These are phyloP conservation scores for Diaporthe nobilis DNA, from an alignment of 2,329 filamentous ascomycete genomes.

Conservation along the genomic window DNA sequence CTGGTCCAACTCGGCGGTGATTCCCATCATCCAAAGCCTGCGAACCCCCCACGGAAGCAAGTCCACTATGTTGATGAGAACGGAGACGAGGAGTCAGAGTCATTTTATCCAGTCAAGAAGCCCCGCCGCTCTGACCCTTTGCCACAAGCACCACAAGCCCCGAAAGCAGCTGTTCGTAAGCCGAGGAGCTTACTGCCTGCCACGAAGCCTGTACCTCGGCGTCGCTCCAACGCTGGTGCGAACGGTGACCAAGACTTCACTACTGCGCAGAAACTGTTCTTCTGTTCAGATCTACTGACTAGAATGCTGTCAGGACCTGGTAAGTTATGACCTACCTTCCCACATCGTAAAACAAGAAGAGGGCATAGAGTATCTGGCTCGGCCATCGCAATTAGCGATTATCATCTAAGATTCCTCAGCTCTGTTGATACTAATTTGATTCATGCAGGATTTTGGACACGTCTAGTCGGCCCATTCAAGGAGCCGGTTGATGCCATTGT, in stretches of 20 bases:
- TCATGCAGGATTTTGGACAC: constrained; percentile 72
- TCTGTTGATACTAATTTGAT: constrained; percentile 1
- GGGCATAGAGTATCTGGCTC: neutral
- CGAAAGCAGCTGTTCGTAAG: constrained; percentile 42
- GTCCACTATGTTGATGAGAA: constrained; percentile 64
- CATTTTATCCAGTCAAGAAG: constrained; percentile 54
- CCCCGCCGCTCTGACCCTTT: constrained; percentile 57
- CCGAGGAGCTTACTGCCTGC: constrained; percentile 15
- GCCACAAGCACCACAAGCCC: constrained; percentile 43
- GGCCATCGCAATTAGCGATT: too few relatives aligned
- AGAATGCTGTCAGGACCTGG: constrained; percentile 75
- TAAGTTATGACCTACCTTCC: constrained; percentile 48
- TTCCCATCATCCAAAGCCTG: constrained; percentile 41
- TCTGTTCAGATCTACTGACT: constrained; percentile 70
- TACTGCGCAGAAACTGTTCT: constrained; percentile 65
- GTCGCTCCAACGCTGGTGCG: constrained; percentile 48
- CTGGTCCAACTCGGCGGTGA: constrained; percentile 51
- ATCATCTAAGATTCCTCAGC: neutral
- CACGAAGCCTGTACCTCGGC: constrained; percentile 49
- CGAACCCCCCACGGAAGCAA: constrained; percentile 56
- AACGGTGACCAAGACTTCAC: constrained; percentile 51
- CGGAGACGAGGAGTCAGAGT: constrained; percentile 56
- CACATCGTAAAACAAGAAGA: neutral
- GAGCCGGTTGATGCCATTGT: constrained; percentile 70
- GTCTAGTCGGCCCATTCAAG: constrained; percentile 74